A percentile compares a stretch with the other conserved stretches of the same genome.
These are phyloP conservation scores for Mortierella sp. DNA, from an alignment of 371 early-diverging fungal species.

Conservation along the genomic window DNA sequence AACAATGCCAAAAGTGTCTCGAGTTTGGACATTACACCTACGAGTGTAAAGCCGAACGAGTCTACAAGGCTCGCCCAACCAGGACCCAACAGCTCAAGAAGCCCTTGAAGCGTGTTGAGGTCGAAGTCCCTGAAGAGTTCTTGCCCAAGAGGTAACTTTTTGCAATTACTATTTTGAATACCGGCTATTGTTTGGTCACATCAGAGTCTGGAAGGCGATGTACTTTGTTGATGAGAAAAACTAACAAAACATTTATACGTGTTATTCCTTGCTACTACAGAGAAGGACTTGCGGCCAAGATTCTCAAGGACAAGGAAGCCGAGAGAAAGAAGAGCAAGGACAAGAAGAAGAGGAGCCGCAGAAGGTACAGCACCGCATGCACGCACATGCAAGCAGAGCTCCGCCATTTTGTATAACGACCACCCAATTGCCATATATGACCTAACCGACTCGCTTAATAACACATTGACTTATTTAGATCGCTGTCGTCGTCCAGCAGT, in stretches of 20 bases:
- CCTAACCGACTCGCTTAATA: no score
- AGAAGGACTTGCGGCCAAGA: constrained; percentile 69
- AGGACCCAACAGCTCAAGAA: constrained; percentile 75
- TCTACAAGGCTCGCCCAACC: constrained; percentile 69
- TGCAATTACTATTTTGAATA: background rate
- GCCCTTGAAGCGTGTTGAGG: constrained; percentile 65
- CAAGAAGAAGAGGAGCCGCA: constrained; percentile 12
- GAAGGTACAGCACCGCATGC: constrained; percentile 23
- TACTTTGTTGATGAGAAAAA: background rate
- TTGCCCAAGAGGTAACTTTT: constrained; percentile 57
- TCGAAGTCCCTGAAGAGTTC: constrained; percentile 69
- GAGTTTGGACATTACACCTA: constrained; percentile 74
- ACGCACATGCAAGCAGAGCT: background rate
- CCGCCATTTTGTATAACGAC: background rate
- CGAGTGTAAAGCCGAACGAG: constrained; percentile 68
- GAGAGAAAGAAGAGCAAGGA: constrained; percentile 35
- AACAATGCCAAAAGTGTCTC: constrained; percentile 75
- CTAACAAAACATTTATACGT: background rate
- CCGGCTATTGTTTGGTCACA: background rate
- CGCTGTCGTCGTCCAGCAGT: constrained; percentile 35
- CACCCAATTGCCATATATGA: no score
- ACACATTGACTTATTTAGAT: background rate
- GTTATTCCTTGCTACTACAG: constrained; percentile 23
- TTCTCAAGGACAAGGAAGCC: constrained; percentile 65
- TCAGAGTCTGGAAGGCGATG: background rate